phyloP scores from a whole-genome alignment of 805 yeast genomes.

The Nakazawaea peltata region DNA sequence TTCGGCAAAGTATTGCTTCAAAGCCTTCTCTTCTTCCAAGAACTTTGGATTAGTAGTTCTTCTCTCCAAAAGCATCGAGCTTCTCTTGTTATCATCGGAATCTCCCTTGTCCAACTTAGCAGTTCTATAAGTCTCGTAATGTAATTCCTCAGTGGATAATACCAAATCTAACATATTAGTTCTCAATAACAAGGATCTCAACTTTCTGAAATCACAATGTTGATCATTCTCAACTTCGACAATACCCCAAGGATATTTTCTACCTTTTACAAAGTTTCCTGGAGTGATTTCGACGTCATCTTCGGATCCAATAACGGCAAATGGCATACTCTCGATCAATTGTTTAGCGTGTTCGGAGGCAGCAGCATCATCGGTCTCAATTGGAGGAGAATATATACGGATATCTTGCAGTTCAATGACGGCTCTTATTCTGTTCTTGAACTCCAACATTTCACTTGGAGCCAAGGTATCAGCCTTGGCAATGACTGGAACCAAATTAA shows the following conservation, averaged over 20 bases:
- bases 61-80: conserved; percentile 32
- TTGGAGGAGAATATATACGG: conserved; percentile 76
- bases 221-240: conserved; percentile 82
- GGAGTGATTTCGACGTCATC: conserved; percentile 54
- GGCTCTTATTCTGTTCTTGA: conserved; percentile 71
- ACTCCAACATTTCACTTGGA: conserved; percentile 56
- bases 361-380: conserved; percentile 66
- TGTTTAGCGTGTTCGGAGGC: conserved; percentile 76
- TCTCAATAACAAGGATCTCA: conserved; percentile 71
- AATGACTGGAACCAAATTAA: conserved; percentile 82
- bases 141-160: conserved; percentile 71
- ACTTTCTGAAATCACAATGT: conserved; percentile 79
- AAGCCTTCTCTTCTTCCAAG: conserved; percentile 91
- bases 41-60: conserved; percentile 75
- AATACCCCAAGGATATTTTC: conserved; percentile 87
- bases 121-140: conserved; percentile 74
- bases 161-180: conserved; percentile 80
- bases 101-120: conserved; percentile 52
- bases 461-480: conserved; percentile 85
- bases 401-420: conserved; percentile 81
- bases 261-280: conserved; percentile 64
- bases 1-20: conserved; percentile 92
- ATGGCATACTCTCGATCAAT: conserved; percentile 79
- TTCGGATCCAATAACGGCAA: conserved; percentile 76
- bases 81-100: conserved; percentile 17